Evolutionary conservation across 176 grass and related monocot species (phyloP), one percentile per base, ranked within the genome.

Genomic region (Otatea glauca): DNA sequence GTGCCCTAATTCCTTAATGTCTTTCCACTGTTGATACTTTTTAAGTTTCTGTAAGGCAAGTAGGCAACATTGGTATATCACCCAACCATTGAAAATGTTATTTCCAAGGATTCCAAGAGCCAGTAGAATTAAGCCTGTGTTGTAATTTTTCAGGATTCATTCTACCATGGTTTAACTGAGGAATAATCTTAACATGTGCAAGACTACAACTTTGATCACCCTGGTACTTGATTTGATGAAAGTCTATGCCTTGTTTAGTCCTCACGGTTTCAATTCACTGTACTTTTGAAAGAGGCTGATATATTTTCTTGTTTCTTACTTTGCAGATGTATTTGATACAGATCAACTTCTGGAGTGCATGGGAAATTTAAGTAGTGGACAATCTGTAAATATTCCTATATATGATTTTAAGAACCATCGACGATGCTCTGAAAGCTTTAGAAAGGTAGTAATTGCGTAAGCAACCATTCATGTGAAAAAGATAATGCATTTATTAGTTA

Each of bases 141-240:
- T 91, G 27, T 64, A 38, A 82, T 59, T 85, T 92, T 84, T 38
- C 87, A 98, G 96, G 92, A 98, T 84, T 98, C 92, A 5, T 98
- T 95, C 82, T 98, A 98, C 79, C 70, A 2, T 81, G 90, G 89
- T 81, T 87, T 98, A 87, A 91, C 93, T 27, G 91, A 88, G 60
- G 88, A 95, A 85, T 43, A 98, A 49, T 89, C 88, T 82, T 78
- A 74, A 38, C 62, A 78, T 68, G 83, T 93, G 68, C 83, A 90
- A 42, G 89, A 91, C 35, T 98, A 98, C 70, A 95, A 98, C 87
- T 98, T 95, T 74, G 96, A 95, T 87, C 93, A 95, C 87, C 96
- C 96, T 85, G 92, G 93, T 95, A 93, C 72, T 58, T 80, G 34
- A 83, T 84, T n/a, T 84, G 43, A 78, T 75, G 4, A 29, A 83